These are phyloP conservation scores for Naganishia sp. DNA, from an alignment of 1,284 basidiomycete species.

Conservation along the genomic window DNA sequence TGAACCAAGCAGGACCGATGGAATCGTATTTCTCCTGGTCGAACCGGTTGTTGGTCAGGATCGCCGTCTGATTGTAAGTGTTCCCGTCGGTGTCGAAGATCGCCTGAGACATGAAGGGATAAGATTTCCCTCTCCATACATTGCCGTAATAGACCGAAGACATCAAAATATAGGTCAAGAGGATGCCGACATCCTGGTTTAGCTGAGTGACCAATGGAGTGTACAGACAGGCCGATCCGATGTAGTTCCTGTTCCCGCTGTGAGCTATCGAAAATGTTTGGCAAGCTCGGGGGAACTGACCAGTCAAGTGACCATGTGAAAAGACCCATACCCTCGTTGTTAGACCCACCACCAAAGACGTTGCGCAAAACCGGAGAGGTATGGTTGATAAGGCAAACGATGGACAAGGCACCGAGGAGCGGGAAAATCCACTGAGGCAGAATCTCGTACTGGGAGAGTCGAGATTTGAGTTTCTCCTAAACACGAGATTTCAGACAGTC, in stretches of 20 bases:
- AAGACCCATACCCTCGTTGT: constrained; percentile 67
- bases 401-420: constrained; percentile 57
- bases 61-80: constrained; percentile 60
- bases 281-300: constrained; percentile 59
- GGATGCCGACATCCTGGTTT: constrained; percentile 56
- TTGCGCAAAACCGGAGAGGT: constrained; percentile 62
- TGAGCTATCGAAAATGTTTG: background rate
- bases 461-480: background rate
- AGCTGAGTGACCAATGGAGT: constrained; percentile 47
- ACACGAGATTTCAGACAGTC: background rate
- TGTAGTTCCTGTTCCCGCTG: constrained; percentile 62
- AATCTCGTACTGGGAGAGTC: constrained; percentile 18
- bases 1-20: constrained; percentile 60
- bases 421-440: constrained; percentile 58
- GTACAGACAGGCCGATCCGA: constrained; percentile 65
- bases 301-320: constrained; percentile 59
- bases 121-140: constrained; percentile 57
- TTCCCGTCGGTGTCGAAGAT: constrained; percentile 64
- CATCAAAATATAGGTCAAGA: constrained; percentile 52
- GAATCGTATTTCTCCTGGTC: constrained; percentile 62
- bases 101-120: constrained; percentile 66
- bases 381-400: constrained; percentile 64
- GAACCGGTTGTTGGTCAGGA: constrained; percentile 61
- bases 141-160: constrained; percentile 62
- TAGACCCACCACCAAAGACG: constrained; percentile 64